Evolutionary conservation across 2,329 filamentous ascomycete genomes (phyloP).

Genomic region (Cryoendolithus antarcticus): DNA sequence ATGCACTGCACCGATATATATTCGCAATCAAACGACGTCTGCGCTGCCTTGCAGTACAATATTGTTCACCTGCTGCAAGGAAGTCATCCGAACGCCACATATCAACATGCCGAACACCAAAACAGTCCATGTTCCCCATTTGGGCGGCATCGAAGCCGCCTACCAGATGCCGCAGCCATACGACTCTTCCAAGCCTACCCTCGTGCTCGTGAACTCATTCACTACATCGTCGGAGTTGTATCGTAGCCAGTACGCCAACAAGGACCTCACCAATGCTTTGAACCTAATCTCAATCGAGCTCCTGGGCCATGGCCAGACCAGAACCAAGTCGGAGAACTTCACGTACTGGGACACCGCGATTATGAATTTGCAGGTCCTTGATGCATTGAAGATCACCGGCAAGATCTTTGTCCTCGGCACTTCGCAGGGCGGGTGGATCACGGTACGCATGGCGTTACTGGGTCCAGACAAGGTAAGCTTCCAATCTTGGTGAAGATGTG

Average conservation of each 20-base stretch:
- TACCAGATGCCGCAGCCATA: slow-evolving; percentile 29
- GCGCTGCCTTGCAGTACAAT: too few relatives aligned
- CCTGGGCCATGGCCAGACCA: slow-evolving; percentile 39
- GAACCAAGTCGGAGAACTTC: slow-evolving; percentile 30
- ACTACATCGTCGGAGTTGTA: slow-evolving; percentile 32
- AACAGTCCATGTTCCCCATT: slow-evolving; percentile 33
- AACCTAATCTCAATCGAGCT: slow-evolving; percentile 41
- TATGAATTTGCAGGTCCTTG: slow-evolving; percentile 28
- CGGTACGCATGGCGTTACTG: slow-evolving; percentile 37
- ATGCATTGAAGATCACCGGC: slow-evolving; percentile 25
- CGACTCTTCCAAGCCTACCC: slow-evolving; percentile 32
- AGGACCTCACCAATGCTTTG: slow-evolving; percentile 18
- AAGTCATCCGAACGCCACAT: too few relatives aligned
- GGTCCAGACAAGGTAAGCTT: slow-evolving; percentile 28
- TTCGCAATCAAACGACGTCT: too few relatives aligned
- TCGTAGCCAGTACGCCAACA: slow-evolving; percentile 11
- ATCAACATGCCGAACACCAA: slow-evolving; percentile 12
- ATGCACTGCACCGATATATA: too few relatives aligned
- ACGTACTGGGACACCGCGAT: slow-evolving; percentile 43
- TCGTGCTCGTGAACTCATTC: slow-evolving; percentile 38
- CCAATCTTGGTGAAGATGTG: background rate
- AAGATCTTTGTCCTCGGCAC: slow-evolving; percentile 36
- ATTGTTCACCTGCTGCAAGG: too few relatives aligned
- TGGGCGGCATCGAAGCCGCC: slow-evolving; percentile 35
- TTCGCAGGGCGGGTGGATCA: slow-evolving; percentile 41